Evolutionary conservation across 352 stramenopile genomes (phyloP), one percentile per base, ranked within the genome.

Genomic region (Aphanomyces euteiches): DNA sequence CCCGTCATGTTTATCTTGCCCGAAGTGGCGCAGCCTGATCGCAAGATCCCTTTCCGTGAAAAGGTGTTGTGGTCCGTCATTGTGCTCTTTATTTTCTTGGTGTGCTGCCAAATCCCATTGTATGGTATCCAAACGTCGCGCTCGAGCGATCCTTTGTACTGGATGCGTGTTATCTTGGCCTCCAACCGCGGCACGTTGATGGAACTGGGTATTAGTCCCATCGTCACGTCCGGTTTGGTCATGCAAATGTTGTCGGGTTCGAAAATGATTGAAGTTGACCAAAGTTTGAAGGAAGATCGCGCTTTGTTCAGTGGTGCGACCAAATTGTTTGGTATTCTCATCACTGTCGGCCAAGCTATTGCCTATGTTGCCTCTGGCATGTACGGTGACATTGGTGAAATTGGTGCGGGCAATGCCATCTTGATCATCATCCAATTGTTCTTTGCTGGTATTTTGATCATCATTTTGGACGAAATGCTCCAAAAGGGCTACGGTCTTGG

Each of bases 291-390:
- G 84, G 96, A 99, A 81, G 97, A 99, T 82, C 90, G 96, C 37
- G 95, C 95, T 57, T 84, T 99, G 17, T 99, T 99, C 77, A 93
- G 85, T 13, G 96, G 95, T 66, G 97, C 97, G n/a, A 97, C 99
- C 79, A 99, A 99, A 76, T 88, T 99, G 5, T 99, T 99, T 78
- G 97, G 97, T 72, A 99, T 99, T 78, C 81, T 99, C 57, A 99
- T 99, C 77, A 99, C 97, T 38, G 83, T 99, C 43, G 96, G 95
- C 67, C 96, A 99, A 81, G 97, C 97, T 47, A 97, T 99, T 69
- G 97, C 97, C 50, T 99, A 99, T 79, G 97, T 99, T 60, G 92
- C 99, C 41, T 97, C 86, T 67, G 97, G 97, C 78, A 99, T 99
- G 96, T 99, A 99, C 83, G 97, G 97, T 72, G 97, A 99, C 79